phyloP scores from a whole-genome alignment of 805 yeast genomes.

The Pichia phayaonensis region DNA sequence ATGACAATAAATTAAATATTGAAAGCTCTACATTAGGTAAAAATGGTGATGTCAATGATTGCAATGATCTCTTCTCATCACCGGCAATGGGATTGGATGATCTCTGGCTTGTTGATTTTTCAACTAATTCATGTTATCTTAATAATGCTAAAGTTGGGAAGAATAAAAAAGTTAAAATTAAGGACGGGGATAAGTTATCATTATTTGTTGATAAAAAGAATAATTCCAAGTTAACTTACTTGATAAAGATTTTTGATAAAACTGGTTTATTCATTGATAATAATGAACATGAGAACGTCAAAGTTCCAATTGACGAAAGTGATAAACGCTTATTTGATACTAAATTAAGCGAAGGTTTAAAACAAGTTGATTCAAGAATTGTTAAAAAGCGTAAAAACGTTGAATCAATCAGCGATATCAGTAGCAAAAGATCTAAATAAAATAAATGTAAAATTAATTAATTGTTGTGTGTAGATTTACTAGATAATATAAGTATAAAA shows the following conservation, averaged over 20 bases:
- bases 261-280: slow-evolving; percentile 52
- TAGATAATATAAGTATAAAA: background rate
- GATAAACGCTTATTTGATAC: slow-evolving; percentile 2
- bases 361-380: slow-evolving; percentile 1
- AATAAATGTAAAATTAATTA: background rate
- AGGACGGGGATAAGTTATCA: slow-evolving; percentile 58
- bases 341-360: slow-evolving; percentile 4
- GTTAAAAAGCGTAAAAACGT: slow-evolving; percentile 5
- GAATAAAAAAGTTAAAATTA: slow-evolving; percentile 53
- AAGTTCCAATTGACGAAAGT: slow-evolving; percentile 4
- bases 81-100: slow-evolving; percentile 69
- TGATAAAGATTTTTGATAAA: slow-evolving; percentile 45
- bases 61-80: slow-evolving; percentile 42
- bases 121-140: slow-evolving; percentile 73
- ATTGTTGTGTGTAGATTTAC: background rate
- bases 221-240: slow-evolving; percentile 46
- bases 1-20: slow-evolving; percentile 3
- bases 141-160: slow-evolving; percentile 53
- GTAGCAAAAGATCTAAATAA: background rate
- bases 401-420: background rate
- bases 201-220: slow-evolving; percentile 55
- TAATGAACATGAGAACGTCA: slow-evolving; percentile 1
- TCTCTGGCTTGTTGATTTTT: slow-evolving; percentile 72
- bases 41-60: background rate
- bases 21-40: slow-evolving; percentile 24